Conservation (phyloP, 257 asterid genomes). For the Paulownia fortunei region DNA sequence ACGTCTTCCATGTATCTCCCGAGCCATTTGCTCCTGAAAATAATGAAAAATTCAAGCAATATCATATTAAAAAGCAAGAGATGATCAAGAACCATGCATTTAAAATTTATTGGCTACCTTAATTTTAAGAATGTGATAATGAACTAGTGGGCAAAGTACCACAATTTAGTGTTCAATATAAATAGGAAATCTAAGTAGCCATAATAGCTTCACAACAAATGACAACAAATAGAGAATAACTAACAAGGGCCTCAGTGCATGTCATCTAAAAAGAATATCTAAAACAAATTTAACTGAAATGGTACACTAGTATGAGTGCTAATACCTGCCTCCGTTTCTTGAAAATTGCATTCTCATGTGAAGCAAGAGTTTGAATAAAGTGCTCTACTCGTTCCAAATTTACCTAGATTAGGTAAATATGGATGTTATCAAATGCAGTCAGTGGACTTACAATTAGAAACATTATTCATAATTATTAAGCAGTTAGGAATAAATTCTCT, state of each 20-base stretch:
- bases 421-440: constrained; percentile 22
- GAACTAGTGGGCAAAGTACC: constrained; percentile 11
- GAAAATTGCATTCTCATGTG: constrained; percentile 54
- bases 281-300: constrained; percentile 20
- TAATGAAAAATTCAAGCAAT: constrained; percentile 13
- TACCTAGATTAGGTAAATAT: constrained; percentile 47
- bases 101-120: neutral
- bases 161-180: neutral
- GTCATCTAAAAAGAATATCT: neutral
- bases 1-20: constrained; percentile 22
- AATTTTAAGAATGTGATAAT: constrained; percentile 19
- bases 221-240: constrained; percentile 13
- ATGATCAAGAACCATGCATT: constrained; percentile 12
- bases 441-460: neutral
- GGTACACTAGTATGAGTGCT: constrained; percentile 1
- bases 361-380: constrained; percentile 59
- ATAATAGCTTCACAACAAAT: constrained; percentile 15
- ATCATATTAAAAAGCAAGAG: constrained; percentile 5
- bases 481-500: neutral
- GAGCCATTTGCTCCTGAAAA: constrained; percentile 40
- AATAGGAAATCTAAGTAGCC: neutral
- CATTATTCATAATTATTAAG: neutral
- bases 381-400: constrained; percentile 56
- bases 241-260: constrained; percentile 2
- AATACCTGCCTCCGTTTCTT: constrained; percentile 57